A percentile compares a stretch with the other conserved stretches of the same genome.
Conservation (phyloP, 2,329 filamentous ascomycete genomes). For the Talaromyces piceae region DNA sequence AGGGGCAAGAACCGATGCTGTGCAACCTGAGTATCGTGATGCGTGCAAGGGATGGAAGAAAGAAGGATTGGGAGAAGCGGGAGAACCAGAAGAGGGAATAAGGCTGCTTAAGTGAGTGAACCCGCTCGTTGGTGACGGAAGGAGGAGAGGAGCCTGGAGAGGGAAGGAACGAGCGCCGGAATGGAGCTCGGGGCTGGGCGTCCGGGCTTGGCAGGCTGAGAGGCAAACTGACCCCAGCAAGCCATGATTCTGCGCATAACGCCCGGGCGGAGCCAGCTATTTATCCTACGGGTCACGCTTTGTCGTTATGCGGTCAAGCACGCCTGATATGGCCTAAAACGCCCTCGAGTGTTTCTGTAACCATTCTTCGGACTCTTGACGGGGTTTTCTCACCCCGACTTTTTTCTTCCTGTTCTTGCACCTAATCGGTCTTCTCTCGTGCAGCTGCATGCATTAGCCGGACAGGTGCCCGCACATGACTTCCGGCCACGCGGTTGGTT, state of each 20-base stretch:
- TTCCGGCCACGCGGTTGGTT: neutral
- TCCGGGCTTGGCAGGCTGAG: neutral
- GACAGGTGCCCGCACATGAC: no score
- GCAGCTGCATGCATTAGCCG: neutral
- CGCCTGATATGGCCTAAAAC: no score
- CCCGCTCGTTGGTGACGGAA: neutral
- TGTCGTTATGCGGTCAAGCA: no score
- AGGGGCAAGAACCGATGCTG: no score
- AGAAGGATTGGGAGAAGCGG: neutral
- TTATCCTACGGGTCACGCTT: neutral
- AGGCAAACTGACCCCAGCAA: neutral
- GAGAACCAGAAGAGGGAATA: neutral
- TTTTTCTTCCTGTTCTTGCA: no score
- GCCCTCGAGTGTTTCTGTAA: no score
- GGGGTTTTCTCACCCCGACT: no score
- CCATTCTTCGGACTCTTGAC: no score
- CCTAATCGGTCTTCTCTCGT: neutral
- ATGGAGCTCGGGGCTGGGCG: neutral
- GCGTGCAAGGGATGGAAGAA: no score
- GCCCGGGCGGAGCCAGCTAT: neutral
- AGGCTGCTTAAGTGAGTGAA: no score
- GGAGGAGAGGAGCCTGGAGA: neutral
- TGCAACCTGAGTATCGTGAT: no score
- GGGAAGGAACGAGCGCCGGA: no score
- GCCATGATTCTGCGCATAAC: neutral